These are phyloP conservation scores for Rheum nobile DNA, from an alignment of 148 eudicot species.

Conservation along the genomic window DNA sequence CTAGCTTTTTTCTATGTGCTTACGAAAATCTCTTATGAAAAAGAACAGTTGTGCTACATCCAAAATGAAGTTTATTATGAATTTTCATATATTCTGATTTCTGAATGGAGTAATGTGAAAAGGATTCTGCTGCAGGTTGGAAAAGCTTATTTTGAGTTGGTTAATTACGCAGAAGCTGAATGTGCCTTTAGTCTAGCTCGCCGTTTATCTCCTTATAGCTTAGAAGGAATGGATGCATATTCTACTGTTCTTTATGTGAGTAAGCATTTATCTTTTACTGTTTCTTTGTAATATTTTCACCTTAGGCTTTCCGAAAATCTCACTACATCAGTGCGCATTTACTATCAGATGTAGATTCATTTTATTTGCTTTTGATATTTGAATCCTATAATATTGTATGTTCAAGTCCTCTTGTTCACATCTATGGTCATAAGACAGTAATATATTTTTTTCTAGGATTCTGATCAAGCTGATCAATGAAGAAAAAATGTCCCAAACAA, in stretches of 20 bases:
- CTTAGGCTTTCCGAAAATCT: background rate
- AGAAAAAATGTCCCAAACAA: background rate
- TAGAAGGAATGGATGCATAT: conserved; percentile 95
- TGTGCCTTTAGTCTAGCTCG: conserved; percentile 89
- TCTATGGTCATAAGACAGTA: background rate
- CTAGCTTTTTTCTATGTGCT: background rate
- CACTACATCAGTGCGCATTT: background rate
- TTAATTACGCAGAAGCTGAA: conserved; percentile 93
- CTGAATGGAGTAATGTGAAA: conserved; percentile 4
- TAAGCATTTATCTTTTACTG: background rate
- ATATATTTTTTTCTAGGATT: background rate
- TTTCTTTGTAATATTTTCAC: background rate
- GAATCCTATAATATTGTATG: background rate
- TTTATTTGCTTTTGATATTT: background rate
- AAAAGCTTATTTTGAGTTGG: conserved; percentile 78
- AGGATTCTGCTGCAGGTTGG: conserved; percentile 54
- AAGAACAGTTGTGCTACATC: background rate
- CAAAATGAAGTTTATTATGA: background rate
- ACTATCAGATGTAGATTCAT: background rate
- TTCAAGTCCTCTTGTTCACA: background rate
- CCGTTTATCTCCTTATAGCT: conserved; percentile 72
- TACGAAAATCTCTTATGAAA: background rate
- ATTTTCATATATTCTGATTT: background rate
- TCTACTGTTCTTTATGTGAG: conserved; percentile 95
- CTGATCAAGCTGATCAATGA: background rate